Conservation (phyloP, 495 filamentous ascomycete genomes). For the Xylaria flabelliformis region DNA sequence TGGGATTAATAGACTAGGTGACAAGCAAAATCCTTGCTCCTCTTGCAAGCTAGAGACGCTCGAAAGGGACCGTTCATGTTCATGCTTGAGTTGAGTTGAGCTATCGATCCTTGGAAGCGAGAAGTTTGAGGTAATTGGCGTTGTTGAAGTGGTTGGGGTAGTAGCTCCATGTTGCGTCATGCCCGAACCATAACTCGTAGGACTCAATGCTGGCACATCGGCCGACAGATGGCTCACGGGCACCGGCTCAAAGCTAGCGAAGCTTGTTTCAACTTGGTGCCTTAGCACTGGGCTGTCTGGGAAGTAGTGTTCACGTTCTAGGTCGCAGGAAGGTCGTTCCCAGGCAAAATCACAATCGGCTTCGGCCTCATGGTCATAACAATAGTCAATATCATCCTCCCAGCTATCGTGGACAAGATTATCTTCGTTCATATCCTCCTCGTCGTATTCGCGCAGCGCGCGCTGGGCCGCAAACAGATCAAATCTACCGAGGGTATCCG, state of each 20-base stretch:
- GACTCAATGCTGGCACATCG: constrained; percentile 51
- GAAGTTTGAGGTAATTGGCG: constrained; percentile 49
- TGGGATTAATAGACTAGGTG: constrained; percentile 61
- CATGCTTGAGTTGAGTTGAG: constrained; percentile 34
- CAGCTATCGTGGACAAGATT: constrained; percentile 61
- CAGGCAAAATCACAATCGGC: constrained; percentile 91
- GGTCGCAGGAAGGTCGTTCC: constrained; percentile 62
- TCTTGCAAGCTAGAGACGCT: constrained; percentile 60
- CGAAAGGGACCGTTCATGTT: constrained; percentile 45
- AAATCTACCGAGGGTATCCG: constrained; percentile 52
- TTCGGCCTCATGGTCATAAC: constrained; percentile 89
- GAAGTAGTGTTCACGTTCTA: constrained; percentile 41
- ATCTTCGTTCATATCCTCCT: constrained; percentile 51
- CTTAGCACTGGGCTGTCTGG: constrained; percentile 34
- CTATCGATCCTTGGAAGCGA: constrained; percentile 47
- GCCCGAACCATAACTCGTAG: constrained; percentile 51
- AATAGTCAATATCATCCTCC: constrained; percentile 96
- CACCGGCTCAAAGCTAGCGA: constrained; percentile 34
- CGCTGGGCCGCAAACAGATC: constrained; percentile 46
- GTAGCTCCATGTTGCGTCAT: constrained; percentile 46
- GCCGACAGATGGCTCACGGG: constrained; percentile 49
- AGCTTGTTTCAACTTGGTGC: constrained; percentile 35
- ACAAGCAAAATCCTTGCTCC: constrained; percentile 60
- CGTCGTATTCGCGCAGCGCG: constrained; percentile 37
- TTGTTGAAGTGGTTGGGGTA: constrained; percentile 45